Base-by-base conservation (phyloP, 2,329 filamentous ascomycete species). In the Helotiales sp. region DNA sequence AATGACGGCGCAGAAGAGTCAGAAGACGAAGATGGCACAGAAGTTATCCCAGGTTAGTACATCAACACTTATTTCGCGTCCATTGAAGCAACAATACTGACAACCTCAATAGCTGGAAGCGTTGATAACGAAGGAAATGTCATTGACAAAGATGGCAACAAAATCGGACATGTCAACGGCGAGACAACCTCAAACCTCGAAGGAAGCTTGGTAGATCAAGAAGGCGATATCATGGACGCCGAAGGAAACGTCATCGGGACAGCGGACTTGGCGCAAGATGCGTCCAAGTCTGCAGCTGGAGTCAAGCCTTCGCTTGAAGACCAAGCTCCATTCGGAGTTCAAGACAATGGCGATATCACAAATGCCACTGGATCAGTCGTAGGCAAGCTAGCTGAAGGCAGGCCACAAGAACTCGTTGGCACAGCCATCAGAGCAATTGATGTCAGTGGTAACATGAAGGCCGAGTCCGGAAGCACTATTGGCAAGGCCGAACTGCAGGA, bases 361-460 rank as follows among this genome's bases (percentile, higher is more conserved):
- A 84, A 87, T 69, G 81, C 85, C 1, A 80, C 84, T 6, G 85
- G 85, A 57, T 82, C 84, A 52, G 82, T 86, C 58, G 77, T 86
- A 60, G 85, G 84, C 60, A 82, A 82, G 64, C 83, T 85, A 3
- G 80, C 79, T 17, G 76, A 68, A 67, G 80, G 79, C 5, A 69
- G 81, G 30, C 70, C 82, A 69, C 78, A 79, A 64, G 77, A 79
- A 45, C 77, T 89, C 13, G 78, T 83, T 15, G 86, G 89, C 69
- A 89, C 88, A 69, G 86, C 89, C 20, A 84, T 88, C 66, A 89
- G 89, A 80, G 90, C 89, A 77, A 81, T 88, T 69, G 87, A 87
- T 78, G 80, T 80, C 11, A 82, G 87, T 70, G 86, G 86, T 2
- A 86, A 87, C 13, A 82, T 88, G 2, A 79, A 85, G 40, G 84